Evolutionary conservation across 805 yeast genomes (phyloP).

Genomic region (Cyberlindnera japonica): DNA sequence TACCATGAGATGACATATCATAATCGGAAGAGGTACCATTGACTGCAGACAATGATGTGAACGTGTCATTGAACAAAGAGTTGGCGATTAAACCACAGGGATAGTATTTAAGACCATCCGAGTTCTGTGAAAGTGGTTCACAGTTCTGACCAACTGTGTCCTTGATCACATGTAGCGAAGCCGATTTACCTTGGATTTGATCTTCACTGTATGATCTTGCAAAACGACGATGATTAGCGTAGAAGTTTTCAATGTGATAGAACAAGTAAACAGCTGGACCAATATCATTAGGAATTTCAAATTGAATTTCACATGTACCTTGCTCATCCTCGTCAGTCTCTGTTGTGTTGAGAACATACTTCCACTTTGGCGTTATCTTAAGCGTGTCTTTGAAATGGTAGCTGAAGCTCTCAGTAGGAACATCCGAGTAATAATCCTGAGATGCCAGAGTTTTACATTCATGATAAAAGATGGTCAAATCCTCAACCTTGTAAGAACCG

Average conservation of each 20-base stretch:
- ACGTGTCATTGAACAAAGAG: slow-evolving; percentile 75
- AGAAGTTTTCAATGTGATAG: slow-evolving; percentile 83
- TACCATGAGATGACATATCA: slow-evolving; percentile 47
- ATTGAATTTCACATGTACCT: slow-evolving; percentile 66
- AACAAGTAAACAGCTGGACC: slow-evolving; percentile 72
- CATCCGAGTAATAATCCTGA: slow-evolving; percentile 37
- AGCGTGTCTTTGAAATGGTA: slow-evolving; percentile 52
- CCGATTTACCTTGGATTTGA: slow-evolving; percentile 77
- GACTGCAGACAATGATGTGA: slow-evolving; percentile 38
- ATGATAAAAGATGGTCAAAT: slow-evolving; percentile 69
- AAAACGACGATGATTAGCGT: slow-evolving; percentile 91
- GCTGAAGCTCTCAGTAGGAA: slow-evolving; percentile 55
- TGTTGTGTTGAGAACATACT: slow-evolving; percentile 39
- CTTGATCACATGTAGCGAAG: slow-evolving; percentile 48
- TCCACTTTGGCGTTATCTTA: slow-evolving; percentile 63
- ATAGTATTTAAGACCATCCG: slow-evolving; percentile 58
- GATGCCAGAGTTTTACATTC: slow-evolving; percentile 58
- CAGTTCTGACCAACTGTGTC: slow-evolving; percentile 51
- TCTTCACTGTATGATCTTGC: slow-evolving; percentile 83
- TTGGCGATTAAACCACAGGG: slow-evolving; percentile 88
- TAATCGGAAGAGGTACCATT: slow-evolving; percentile 38
- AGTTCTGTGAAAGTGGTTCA: slow-evolving; percentile 55
- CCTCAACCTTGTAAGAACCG: slow-evolving; percentile 69
- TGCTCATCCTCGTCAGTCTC: slow-evolving; percentile 45
- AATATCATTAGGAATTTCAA: slow-evolving; percentile 67